phyloP scores from a whole-genome alignment of 2,329 filamentous ascomycete species.

The Nemania bipapillata region DNA sequence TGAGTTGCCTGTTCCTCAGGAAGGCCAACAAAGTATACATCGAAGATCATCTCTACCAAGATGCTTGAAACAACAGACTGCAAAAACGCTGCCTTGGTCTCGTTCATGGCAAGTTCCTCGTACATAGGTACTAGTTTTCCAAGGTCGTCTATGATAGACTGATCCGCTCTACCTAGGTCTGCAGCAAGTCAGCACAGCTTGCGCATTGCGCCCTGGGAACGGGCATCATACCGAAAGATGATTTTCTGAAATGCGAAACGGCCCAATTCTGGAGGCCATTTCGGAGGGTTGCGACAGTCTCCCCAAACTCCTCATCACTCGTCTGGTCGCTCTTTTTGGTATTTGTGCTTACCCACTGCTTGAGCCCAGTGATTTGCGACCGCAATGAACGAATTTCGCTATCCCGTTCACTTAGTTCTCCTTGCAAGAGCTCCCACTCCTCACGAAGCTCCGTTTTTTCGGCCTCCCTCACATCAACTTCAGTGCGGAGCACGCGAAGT shows the following conservation, averaged over 20 bases:
- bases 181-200: conserved; percentile 8
- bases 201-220: neutral
- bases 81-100: conserved; percentile 68
- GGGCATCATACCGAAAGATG: conserved; percentile 63
- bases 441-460: conserved; percentile 63
- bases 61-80: conserved; percentile 70
- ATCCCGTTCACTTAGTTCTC: conserved; percentile 62
- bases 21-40: conserved; percentile 71
- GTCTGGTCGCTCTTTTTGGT: conserved; percentile 70
- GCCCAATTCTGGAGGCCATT: conserved; percentile 80
- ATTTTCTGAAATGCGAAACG: conserved; percentile 73
- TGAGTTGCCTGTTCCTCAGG: conserved; percentile 63
- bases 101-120: conserved; percentile 62
- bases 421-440: conserved; percentile 60
- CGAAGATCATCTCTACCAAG: conserved; percentile 70
- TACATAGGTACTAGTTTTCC: conserved; percentile 66
- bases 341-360: conserved; percentile 76
- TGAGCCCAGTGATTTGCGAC: conserved; percentile 72
- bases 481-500: conserved; percentile 61
- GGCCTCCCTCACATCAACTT: conserved; percentile 60
- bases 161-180: conserved; percentile 60
- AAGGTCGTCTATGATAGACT: conserved; percentile 55
- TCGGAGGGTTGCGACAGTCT: conserved; percentile 69
- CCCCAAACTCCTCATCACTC: conserved; percentile 74
- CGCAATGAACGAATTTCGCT: conserved; percentile 66